phyloP scores from a whole-genome alignment of 2,329 filamentous ascomycete genomes.

The Orbilia javanica region DNA sequence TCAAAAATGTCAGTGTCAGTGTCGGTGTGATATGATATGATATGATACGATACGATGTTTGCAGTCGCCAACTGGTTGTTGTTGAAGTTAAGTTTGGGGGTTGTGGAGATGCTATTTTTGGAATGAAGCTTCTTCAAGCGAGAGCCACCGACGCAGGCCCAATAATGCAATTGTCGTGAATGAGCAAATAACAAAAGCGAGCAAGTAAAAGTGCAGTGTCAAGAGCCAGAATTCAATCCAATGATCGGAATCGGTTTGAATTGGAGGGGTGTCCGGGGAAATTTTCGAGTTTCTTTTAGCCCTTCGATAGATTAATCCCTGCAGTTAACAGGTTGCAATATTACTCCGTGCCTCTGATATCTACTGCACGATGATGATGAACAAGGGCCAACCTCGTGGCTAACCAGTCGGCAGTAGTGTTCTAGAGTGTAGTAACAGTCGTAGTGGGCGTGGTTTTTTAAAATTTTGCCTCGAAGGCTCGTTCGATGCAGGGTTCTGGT shows the following conservation, averaged over 20 bases:
- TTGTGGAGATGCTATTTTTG: constrained; percentile 40
- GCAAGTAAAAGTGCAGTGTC: no score
- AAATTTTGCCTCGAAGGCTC: constrained; percentile 5
- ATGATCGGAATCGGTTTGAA: not conserved
- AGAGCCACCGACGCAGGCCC: constrained; percentile 17
- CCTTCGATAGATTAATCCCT: constrained; percentile 32
- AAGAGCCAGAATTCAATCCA: no score
- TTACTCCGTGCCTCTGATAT: not conserved
- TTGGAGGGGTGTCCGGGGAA: constrained; percentile 18
- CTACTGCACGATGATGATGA: constrained; percentile 32
- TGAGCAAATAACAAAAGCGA: constrained; percentile 3
- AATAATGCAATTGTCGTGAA: no score
- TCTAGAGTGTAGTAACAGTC: no score
- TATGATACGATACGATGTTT: not conserved
- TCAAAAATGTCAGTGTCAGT: not conserved
- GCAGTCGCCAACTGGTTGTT: no score
- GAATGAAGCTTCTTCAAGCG: constrained; percentile 15
- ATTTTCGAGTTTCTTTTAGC: constrained; percentile 10
- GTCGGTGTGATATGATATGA: not conserved
- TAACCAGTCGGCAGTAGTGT: no score
- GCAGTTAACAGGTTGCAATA: not conserved
- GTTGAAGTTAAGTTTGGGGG: constrained; percentile 26
- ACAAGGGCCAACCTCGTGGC: constrained; percentile 42
- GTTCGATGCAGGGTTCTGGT: constrained; percentile 52
- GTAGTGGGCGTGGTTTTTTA: not conserved